Conservation (phyloP, 2,329 filamentous ascomycete species). For the Ophiostoma himal-ulmi region DNA sequence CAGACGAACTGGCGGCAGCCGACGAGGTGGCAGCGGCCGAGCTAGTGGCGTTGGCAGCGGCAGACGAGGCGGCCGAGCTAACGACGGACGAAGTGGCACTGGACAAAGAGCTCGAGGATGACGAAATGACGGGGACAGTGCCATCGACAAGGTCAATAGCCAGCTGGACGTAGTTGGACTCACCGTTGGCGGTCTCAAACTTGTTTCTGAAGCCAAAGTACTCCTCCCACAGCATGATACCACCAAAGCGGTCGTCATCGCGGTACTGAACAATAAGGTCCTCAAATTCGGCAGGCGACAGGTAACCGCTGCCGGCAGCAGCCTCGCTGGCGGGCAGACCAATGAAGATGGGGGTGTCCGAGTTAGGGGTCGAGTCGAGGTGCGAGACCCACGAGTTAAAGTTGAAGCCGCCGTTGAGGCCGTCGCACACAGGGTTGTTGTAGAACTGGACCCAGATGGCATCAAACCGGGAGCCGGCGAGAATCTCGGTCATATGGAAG, state of each 20-base stretch:
- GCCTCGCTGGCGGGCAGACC: conserved; percentile 34
- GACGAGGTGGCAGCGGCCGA: conserved; percentile 10
- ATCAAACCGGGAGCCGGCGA: conserved; percentile 37
- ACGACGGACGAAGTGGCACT: conserved; percentile 16
- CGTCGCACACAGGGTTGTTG: conserved; percentile 41
- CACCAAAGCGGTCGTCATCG: conserved; percentile 31
- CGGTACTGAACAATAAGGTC: conserved; percentile 29
- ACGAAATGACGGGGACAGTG: conserved; percentile 21
- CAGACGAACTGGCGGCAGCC: neutral
- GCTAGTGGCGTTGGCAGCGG: neutral
- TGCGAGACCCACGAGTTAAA: conserved; percentile 35
- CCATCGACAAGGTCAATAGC: conserved; percentile 12
- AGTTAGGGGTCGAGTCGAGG: conserved; percentile 32
- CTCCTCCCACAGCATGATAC: conserved; percentile 36
- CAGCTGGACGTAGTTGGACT: conserved; percentile 27
- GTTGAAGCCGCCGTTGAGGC: conserved; percentile 34
- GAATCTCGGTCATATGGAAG: conserved; percentile 41
- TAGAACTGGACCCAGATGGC: conserved; percentile 44
- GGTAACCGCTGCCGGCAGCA: conserved; percentile 30
- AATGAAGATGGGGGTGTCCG: conserved; percentile 36
- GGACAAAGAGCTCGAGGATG: conserved; percentile 12
- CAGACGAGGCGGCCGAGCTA: neutral
- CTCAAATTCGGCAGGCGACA: conserved; percentile 24
- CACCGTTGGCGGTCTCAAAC: conserved; percentile 15
- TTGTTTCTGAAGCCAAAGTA: conserved; percentile 23